Base-by-base conservation (phyloP, 805 yeast genomes). In the Yarrowia osloensis region DNA sequence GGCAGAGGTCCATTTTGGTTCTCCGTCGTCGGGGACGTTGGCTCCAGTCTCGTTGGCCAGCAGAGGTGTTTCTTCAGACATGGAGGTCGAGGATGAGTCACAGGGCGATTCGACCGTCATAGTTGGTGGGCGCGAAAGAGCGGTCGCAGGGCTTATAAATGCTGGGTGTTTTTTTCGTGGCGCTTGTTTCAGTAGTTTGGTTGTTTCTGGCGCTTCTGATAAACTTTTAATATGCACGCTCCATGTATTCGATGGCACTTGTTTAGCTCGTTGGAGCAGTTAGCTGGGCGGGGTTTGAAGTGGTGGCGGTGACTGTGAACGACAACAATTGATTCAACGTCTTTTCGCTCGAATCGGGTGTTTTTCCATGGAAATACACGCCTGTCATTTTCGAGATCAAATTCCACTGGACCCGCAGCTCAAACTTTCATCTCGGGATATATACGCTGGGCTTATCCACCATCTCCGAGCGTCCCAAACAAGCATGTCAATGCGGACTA, bases 381-480 rank as follows among this genome's bases (percentile, higher is more conserved):
- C 17, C 4, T 8, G 7, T 17, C 13, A 15, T 35, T 17, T 2
- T 3, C 12, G 5, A 35, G 15, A n/a, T 35, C 39, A 35, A 35
- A 35, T 15, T 33, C 17, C 39, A 35, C 39, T 15, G 5, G 35
- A 5, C 35, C 35, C 35, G 35, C 22, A 9, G n/a, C 8, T 12
- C 54, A n/a, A 47, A 47, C 35, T 47, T 47, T 47, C 54, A 47
- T 47, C 24, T 46, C 52, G 22, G 54, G 26, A n/a, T 3, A 5
- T 47, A 22, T 28, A 9, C 17, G 19, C 31, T 11, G 17, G 39
- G 15, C 29, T 50, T 31, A 13, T 33, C 57, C 57, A 31, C 57
- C 57, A 50, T 50, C 40, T 33, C 57, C 57, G 57, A 33, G 24
- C 7, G 37, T 50, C 57, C 57, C 57, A 50, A 50, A 21, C 40